A percentile compares a stretch with the other conserved stretches of the same genome.
phyloP scores from a whole-genome alignment of 106 monocot genomes.

The Phalaenopsis aphrodite region DNA sequence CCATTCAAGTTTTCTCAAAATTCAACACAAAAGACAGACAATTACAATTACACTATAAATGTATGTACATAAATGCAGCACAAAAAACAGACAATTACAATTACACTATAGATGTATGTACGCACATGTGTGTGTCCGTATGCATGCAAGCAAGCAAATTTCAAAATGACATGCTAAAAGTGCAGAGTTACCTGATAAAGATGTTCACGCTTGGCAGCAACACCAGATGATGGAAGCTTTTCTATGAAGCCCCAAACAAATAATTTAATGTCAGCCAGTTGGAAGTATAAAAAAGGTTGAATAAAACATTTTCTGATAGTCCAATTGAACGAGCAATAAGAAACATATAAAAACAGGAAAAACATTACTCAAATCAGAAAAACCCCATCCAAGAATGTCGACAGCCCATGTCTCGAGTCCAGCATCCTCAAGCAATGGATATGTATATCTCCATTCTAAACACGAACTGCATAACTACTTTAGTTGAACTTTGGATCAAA shows the following conservation, averaged over 20 bases:
- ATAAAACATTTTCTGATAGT: neutral
- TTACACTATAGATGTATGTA: neutral
- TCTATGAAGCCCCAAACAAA: slow-evolving; percentile 16
- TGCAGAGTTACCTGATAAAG: slow-evolving; percentile 62
- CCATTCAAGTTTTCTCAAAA: no score
- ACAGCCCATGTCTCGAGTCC: slow-evolving; percentile 91
- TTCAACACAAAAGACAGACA: neutral
- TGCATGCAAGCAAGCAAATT: neutral
- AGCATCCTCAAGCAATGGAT: slow-evolving; percentile 80
- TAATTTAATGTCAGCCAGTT: neutral
- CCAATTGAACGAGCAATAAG: neutral
- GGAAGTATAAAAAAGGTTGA: neutral
- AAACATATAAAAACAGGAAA: neutral
- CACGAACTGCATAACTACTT: slow-evolving; percentile 55
- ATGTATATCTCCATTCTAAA: slow-evolving; percentile 91
- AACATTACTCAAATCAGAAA: slow-evolving; percentile 76
- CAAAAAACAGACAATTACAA: neutral
- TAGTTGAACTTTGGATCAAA: slow-evolving; percentile 3
- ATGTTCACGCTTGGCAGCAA: slow-evolving; percentile 78
- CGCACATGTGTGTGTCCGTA: no score
- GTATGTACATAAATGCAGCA: neutral
- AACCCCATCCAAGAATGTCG: slow-evolving; percentile 98
- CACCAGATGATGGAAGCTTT: slow-evolving; percentile 47
- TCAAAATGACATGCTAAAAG: neutral
- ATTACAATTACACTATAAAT: neutral